Evolutionary conservation across 345 rosid species (phyloP), one percentile per base, ranked within the genome.

Genomic region (Zanthoxylum bungeanum): DNA sequence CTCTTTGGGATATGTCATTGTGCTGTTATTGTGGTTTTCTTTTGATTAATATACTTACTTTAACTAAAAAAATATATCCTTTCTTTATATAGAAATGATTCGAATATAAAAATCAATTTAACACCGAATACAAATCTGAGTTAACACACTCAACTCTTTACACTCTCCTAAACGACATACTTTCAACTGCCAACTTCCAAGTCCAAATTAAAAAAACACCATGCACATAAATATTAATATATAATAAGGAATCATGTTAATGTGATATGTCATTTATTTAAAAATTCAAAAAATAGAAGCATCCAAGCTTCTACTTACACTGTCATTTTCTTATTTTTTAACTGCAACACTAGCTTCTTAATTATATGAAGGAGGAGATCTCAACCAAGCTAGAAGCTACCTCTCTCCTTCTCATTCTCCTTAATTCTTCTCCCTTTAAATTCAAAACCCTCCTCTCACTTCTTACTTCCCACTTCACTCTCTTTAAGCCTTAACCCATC

Each of bases 331-430:
- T 63, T 37, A 39, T 53, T 57, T 36, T 46, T 66, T 53, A 5
- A 62, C 50, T 53, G 16, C 40, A 17, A 17, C 86, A 77, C 73
- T 55, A 75, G 77, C 78, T 74, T 79, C 75, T 75, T 75, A 44
- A 6, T 44, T 44, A 17, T 44, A n/a, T n/a, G n/a, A 12, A 62
- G 73, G 83, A 83, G 82, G 91, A 85, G 89, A 84, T 87, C 85
- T 81, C 84, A 81, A 71, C 76, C 75, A 11, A 69, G 70, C 74
- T 17, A 64, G 93, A 87, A 87, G 77, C 85, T 83, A 65, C 85
- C 84, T 83, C 80, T 68, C 85, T 73, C 74, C 76, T 83, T 87
- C 87, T 84, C 69, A 28, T 61, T 39, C 46, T 36, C 50, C 57
- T 64, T n/a, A n/a, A n/a, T n/a, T 39, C 42, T 14, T 12, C 70